A percentile compares a stretch with the other conserved stretches of the same genome.
Conservation (phyloP, 352 stramenopile species). For the Nothophytophthora sp. region DNA sequence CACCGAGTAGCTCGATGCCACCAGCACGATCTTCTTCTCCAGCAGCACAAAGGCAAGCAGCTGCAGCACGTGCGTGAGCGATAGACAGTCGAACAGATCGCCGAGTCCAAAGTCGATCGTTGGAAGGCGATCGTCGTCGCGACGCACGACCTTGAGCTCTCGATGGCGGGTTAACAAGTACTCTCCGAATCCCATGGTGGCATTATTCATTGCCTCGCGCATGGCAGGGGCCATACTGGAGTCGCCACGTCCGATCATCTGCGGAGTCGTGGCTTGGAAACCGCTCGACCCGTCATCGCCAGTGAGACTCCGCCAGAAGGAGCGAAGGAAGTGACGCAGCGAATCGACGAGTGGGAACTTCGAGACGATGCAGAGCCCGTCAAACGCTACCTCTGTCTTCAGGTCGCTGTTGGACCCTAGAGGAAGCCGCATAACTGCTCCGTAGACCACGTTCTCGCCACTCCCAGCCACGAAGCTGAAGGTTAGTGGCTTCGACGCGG, state of each 20-base stretch:
- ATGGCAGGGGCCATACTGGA: no score
- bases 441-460: conserved; percentile 36
- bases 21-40: conserved; percentile 78
- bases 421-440: conserved; percentile 37
- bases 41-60: conserved; percentile 64
- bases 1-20: conserved; percentile 67
- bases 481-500: conserved; percentile 19
- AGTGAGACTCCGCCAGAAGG: no score
- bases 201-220: no score
- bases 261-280: no score
- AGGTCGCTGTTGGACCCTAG: conserved; percentile 1
- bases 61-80: conserved; percentile 54
- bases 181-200: no score
- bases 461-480: conserved; percentile 63
- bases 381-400: not conserved
- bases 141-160: no score
- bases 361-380: conserved; percentile 55
- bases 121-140: conserved; percentile 1
- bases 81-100: conserved; percentile 63
- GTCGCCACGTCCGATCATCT: no score
- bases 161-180: no score
- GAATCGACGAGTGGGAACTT: conserved; percentile 53
- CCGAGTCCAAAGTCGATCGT: conserved; percentile 38
- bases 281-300: no score
- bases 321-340: conserved; percentile 39